Conservation (phyloP, 768 basidiomycete species). For the Boletus vermiculosoides region DNA sequence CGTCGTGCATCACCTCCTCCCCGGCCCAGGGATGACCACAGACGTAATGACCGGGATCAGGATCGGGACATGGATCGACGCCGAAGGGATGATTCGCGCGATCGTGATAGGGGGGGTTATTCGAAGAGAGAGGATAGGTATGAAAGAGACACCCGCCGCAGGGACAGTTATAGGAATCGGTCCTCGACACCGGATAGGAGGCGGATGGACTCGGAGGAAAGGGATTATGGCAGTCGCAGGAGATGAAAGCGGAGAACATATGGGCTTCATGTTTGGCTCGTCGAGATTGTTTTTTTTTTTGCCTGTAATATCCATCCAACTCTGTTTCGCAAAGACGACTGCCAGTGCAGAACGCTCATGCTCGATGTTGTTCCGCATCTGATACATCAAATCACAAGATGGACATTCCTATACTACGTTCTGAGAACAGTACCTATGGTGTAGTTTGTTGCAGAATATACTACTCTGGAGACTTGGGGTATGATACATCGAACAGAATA, state of each 20-base stretch:
- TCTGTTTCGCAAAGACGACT: background rate
- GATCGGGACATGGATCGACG: constrained; percentile 27
- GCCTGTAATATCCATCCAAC: background rate
- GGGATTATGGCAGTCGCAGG: constrained; percentile 20
- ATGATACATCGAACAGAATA: constrained; percentile 10
- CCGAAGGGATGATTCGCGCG: constrained; percentile 27
- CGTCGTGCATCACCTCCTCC: constrained; percentile 24
- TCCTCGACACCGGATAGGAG: constrained; percentile 29
- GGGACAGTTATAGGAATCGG: constrained; percentile 18
- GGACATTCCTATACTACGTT: background rate
- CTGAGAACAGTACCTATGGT: background rate
- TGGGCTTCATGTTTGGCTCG: background rate
- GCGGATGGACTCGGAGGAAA: constrained; percentile 25
- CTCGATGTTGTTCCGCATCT: background rate
- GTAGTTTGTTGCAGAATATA: background rate
- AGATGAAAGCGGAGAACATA: constrained; percentile 9
- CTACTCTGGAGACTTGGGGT: background rate
- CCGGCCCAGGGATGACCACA: constrained; percentile 18
- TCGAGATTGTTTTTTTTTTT: background rate
- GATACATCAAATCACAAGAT: background rate
- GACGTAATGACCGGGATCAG: constrained; percentile 13
- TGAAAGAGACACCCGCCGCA: constrained; percentile 24
- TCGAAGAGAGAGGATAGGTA: constrained; percentile 22
- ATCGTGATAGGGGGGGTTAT: constrained; percentile 18
- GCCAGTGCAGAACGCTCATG: background rate